These are phyloP conservation scores for Nakaseomyces bracarensis DNA, from an alignment of 1,139 yeast genomes.

Conservation along the genomic window DNA sequence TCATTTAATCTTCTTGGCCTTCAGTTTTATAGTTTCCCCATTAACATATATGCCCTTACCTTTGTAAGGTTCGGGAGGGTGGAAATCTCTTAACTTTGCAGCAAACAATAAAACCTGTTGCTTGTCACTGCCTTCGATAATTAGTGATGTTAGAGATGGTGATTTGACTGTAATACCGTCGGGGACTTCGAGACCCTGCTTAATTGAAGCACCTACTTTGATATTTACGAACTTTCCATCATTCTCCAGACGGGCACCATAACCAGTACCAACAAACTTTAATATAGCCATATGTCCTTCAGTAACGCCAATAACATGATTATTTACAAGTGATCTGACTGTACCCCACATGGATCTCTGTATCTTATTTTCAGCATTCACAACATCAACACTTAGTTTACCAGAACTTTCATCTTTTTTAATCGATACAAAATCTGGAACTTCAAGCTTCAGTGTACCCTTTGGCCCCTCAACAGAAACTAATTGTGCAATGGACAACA, in stretches of 20 bases:
- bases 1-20: constrained; percentile 85
- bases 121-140: constrained; percentile 80
- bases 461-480: constrained; percentile 74
- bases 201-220: constrained; percentile 78
- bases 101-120: constrained; percentile 86
- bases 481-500: constrained; percentile 49
- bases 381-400: constrained; percentile 47
- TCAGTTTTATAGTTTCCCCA: constrained; percentile 81
- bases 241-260: constrained; percentile 61
- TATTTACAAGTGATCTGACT: constrained; percentile 66
- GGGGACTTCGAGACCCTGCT: constrained; percentile 62
- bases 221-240: constrained; percentile 58
- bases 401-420: constrained; percentile 29
- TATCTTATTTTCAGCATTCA: constrained; percentile 48
- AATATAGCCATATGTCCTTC: constrained; percentile 88
- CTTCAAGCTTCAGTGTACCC: constrained; percentile 54
- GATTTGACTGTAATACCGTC: constrained; percentile 62
- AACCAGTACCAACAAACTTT: constrained; percentile 94
- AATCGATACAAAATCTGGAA: constrained; percentile 65
- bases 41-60: constrained; percentile 96
- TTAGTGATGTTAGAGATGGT: constrained; percentile 82
- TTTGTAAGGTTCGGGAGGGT: constrained; percentile 97
- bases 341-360: constrained; percentile 97
- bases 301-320: constrained; percentile 75
- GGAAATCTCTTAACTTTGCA: constrained; percentile 73